Conservation (phyloP, 768 basidiomycete genomes). For the Tubosaeta sp. region DNA sequence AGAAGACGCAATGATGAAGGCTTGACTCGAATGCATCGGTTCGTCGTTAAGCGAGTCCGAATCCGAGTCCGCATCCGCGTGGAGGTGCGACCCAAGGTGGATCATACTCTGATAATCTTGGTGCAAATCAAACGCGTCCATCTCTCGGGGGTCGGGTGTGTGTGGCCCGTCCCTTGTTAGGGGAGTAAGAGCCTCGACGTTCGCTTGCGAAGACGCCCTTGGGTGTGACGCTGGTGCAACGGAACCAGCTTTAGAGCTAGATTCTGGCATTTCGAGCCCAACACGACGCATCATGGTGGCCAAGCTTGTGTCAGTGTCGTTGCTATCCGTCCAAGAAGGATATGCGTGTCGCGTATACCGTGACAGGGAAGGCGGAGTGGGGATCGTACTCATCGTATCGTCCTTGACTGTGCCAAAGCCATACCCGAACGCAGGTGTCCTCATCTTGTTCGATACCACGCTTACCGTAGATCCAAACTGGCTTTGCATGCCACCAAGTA, state of each 20-base stretch:
- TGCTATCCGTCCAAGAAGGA: conserved; percentile 37
- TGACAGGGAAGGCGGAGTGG: conserved; percentile 67
- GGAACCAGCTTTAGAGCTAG: conserved; percentile 20
- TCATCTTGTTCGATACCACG: conserved; percentile 14
- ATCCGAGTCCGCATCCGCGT: conserved; percentile 35
- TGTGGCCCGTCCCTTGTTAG: conserved; percentile 6
- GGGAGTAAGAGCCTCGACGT: background rate
- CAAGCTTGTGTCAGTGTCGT: conserved; percentile 52
- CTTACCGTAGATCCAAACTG: conserved; percentile 22
- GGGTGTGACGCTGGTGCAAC: conserved; percentile 11
- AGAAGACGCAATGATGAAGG: conserved; percentile 61
- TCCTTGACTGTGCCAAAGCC: conserved; percentile 30
- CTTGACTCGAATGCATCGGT: conserved; percentile 55
- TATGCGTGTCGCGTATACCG: conserved; percentile 51
- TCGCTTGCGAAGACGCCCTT: conserved; percentile 6
- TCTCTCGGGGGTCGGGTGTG: conserved; percentile 23
- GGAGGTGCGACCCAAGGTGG: conserved; percentile 5
- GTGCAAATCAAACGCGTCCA: conserved; percentile 24
- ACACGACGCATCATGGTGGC: conserved; percentile 69
- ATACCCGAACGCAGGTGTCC: conserved; percentile 30
- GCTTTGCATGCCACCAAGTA: conserved; percentile 52
- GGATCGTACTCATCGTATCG: conserved; percentile 65
- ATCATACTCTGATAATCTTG: conserved; percentile 22
- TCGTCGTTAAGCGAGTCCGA: conserved; percentile 54
- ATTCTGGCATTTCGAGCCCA: conserved; percentile 42